Evolutionary conservation across 768 basidiomycete species (phyloP).

Genomic region (Rubroboletus pulcherrimus): DNA sequence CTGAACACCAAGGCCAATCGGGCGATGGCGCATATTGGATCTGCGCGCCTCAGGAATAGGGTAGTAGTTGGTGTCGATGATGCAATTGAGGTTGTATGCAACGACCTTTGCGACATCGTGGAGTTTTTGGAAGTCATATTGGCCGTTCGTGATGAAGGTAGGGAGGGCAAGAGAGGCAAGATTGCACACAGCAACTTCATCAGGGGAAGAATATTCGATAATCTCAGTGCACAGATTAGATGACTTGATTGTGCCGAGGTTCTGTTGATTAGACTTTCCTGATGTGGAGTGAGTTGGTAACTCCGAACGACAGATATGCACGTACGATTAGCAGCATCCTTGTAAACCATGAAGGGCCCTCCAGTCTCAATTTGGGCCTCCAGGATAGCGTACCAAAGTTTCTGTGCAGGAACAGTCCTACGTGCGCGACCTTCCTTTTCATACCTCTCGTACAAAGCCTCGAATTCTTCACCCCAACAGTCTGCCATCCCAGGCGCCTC

Average conservation of each 20-base stretch:
- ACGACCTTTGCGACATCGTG: slow-evolving; percentile 95
- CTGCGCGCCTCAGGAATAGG: slow-evolving; percentile 86
- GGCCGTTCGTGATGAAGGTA: slow-evolving; percentile 76
- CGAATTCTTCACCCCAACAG: slow-evolving; percentile 87
- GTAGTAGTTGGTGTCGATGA: slow-evolving; percentile 96
- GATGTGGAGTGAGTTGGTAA: background rate
- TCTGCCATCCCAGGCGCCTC: slow-evolving; percentile 91
- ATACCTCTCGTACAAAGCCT: slow-evolving; percentile 79
- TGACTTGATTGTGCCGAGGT: slow-evolving; percentile 98
- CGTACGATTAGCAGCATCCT: slow-evolving; percentile 90
- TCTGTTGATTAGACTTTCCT: slow-evolving; percentile 98
- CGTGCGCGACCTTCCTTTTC: slow-evolving; percentile 86
- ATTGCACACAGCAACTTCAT: slow-evolving; percentile 98
- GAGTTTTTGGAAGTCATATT: slow-evolving; percentile 92
- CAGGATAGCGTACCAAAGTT: slow-evolving; percentile 96
- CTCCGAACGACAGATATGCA: slow-evolving; percentile 4
- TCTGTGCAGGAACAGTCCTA: slow-evolving; percentile 87
- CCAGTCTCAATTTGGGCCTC: slow-evolving; percentile 99
- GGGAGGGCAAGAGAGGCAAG: slow-evolving; percentile 95
- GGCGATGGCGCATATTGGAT: slow-evolving; percentile 96
- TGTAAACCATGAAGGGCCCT: slow-evolving; percentile 99
- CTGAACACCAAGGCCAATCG: slow-evolving; percentile 96
- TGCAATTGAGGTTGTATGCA: slow-evolving; percentile 85
- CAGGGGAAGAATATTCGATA: slow-evolving; percentile 95
- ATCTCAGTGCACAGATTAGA: slow-evolving; percentile 99